These are phyloP conservation scores for Terfezia boudieri DNA, from an alignment of 495 filamentous ascomycete species.

Conservation along the genomic window DNA sequence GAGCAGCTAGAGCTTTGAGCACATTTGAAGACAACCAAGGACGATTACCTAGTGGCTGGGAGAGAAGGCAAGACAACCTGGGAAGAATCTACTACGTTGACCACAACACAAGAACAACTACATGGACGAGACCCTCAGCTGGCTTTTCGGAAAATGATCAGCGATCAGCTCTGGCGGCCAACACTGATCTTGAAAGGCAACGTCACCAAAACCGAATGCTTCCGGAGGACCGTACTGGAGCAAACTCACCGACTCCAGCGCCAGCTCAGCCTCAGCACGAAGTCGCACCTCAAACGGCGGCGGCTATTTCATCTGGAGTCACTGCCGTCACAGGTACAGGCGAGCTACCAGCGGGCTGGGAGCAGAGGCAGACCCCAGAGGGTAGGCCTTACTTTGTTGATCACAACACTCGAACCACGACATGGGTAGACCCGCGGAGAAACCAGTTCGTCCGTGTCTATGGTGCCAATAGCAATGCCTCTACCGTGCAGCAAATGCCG, in stretches of 20 bases:
- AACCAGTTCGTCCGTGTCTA: slow-evolving; percentile 99
- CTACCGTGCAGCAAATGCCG: slow-evolving; percentile 87
- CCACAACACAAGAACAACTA: slow-evolving; percentile 90
- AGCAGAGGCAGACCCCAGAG: slow-evolving; percentile 86
- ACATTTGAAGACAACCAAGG: slow-evolving; percentile 92
- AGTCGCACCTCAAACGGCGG: slow-evolving; percentile 33
- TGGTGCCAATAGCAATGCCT: slow-evolving; percentile 38
- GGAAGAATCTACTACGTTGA: slow-evolving; percentile 99
- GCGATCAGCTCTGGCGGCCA: slow-evolving; percentile 56
- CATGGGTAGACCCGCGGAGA: slow-evolving; percentile 95
- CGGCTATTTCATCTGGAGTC: slow-evolving; percentile 82
- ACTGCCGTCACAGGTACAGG: slow-evolving; percentile 87
- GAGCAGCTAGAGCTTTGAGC: slow-evolving; percentile 35
- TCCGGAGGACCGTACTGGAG: slow-evolving; percentile 84
- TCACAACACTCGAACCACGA: slow-evolving; percentile 94
- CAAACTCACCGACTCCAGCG: slow-evolving; percentile 70
- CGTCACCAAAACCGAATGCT: slow-evolving; percentile 89
- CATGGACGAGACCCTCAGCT: slow-evolving; percentile 74
- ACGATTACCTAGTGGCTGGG: slow-evolving; percentile 81
- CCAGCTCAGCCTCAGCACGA: slow-evolving; percentile 32
- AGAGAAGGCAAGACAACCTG: slow-evolving; percentile 83
- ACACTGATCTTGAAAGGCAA: slow-evolving; percentile 74
- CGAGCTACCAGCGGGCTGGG: slow-evolving; percentile 89
- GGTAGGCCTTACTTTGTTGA: slow-evolving; percentile 95
- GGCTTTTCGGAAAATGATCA: slow-evolving; percentile 60